phyloP scores from a whole-genome alignment of 768 basidiomycete genomes.

The Galerina marginata region DNA sequence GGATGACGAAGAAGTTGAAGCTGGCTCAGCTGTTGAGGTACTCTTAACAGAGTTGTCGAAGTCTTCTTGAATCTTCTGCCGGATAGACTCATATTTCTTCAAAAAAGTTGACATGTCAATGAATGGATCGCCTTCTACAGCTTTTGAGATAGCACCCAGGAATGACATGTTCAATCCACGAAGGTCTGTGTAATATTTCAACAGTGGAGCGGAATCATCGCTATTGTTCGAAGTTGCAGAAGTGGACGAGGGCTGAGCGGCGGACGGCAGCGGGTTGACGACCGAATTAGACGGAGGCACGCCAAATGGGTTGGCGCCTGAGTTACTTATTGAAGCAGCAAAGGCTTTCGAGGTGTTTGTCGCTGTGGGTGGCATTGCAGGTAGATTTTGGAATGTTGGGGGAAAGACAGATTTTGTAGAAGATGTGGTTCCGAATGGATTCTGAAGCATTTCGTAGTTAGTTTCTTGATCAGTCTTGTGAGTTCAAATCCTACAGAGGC shows the following conservation, averaged over 20 bases:
- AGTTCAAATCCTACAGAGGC: too few species aligned
- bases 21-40: constrained; percentile 3
- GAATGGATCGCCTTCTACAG: constrained; percentile 73
- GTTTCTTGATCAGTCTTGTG: too few species aligned
- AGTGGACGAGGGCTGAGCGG: constrained; percentile 13
- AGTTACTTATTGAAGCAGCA: constrained; percentile 45
- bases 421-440: too few species aligned
- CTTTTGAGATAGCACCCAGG: constrained; percentile 58
- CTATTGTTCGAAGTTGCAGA: constrained; percentile 12
- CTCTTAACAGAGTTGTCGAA: constrained; percentile 44
- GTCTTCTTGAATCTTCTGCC: constrained; percentile 60
- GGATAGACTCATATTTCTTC: constrained; percentile 62
- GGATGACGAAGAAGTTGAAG: constrained; percentile 11
- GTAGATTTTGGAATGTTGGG: constrained; percentile 16
- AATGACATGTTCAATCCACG: constrained; percentile 77
- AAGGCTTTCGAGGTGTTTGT: constrained; percentile 59
- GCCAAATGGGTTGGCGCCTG: constrained; percentile 16
- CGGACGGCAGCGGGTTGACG: neutral
- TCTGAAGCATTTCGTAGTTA: too few species aligned
- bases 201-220: constrained; percentile 31
- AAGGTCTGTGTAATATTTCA: constrained; percentile 69
- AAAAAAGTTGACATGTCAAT: constrained; percentile 60
- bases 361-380: constrained; percentile 28
- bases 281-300: too few species aligned
- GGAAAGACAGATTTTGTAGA: neutral